These are phyloP conservation scores for Picea sitchensis DNA, from an alignment of 75 land plant species.

Conservation along the genomic window DNA sequence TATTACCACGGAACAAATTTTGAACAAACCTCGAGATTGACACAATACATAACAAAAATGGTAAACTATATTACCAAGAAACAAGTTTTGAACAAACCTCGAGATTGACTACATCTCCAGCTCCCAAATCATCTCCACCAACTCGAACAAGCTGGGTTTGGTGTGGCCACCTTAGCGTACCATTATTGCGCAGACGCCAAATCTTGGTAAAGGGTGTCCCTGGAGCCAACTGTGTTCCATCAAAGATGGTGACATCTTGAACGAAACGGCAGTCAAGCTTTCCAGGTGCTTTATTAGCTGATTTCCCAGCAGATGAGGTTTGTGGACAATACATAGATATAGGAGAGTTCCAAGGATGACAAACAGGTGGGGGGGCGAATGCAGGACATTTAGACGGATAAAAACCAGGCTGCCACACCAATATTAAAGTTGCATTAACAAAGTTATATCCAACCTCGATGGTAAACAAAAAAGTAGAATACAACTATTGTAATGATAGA, in stretches of 20 bases:
- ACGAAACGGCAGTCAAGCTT: slow-evolving; percentile 83
- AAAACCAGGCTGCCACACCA: neutral
- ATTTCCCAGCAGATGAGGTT: slow-evolving; percentile 19
- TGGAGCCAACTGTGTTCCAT: slow-evolving; percentile 74
- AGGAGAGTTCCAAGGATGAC: too few relatives aligned
- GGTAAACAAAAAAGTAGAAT: neutral
- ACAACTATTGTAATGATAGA: neutral
- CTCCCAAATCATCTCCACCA: slow-evolving; percentile 67
- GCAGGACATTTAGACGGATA: neutral
- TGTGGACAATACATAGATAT: neutral
- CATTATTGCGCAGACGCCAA: slow-evolving; percentile 88
- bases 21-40: neutral
- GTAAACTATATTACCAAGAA: neutral
- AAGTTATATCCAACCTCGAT: neutral
- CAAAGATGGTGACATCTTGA: slow-evolving; percentile 75
- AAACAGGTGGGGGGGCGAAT: neutral
- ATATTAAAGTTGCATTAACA: neutral
- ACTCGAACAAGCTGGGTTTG: slow-evolving; percentile 71
- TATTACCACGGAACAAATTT: neutral
- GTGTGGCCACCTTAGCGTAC: slow-evolving; percentile 55
- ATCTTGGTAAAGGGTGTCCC: slow-evolving; percentile 78
- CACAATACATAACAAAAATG: neutral
- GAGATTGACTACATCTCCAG: slow-evolving; percentile 36
- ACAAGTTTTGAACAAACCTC: slow-evolving; percentile 37
- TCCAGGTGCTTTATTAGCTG: slow-evolving; percentile 9